Percentiles rank a stretch among this genome's conserved stretches.
Conservation (phyloP, 1,139 yeast genomes). For the Candida tetrigidarum region DNA sequence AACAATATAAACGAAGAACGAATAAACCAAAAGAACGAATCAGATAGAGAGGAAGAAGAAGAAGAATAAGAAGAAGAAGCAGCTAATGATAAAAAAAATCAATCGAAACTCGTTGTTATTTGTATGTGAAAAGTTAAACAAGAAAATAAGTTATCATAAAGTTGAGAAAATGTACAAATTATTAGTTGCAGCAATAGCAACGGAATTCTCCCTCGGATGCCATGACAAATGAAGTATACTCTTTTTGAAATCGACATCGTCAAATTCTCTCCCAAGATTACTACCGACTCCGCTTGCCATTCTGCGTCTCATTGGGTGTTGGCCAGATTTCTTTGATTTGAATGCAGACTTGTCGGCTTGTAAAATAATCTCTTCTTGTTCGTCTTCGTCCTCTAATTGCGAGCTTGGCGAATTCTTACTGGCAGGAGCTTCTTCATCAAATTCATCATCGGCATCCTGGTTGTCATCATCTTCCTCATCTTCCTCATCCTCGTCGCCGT, state of each 20-base stretch:
- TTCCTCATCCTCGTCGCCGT: constrained; percentile 11
- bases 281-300: constrained; percentile 51
- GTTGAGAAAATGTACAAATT: constrained; percentile 83
- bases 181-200: constrained; percentile 98
- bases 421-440: constrained; percentile 37
- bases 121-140: not conserved
- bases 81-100: not conserved
- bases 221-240: constrained; percentile 95
- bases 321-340: constrained; percentile 68
- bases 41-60: not conserved
- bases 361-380: constrained; percentile 73
- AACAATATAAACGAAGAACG: not conserved
- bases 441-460: constrained; percentile 42
- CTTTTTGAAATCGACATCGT: constrained; percentile 91
- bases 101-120: constrained; percentile 4
- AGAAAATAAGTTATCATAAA: constrained; percentile 34
- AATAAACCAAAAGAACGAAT: not conserved
- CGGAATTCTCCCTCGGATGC: constrained; percentile 97
- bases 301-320: constrained; percentile 43
- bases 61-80: not conserved
- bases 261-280: constrained; percentile 58
- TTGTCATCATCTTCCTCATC: constrained; percentile 28
- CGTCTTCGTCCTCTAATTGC: constrained; percentile 47
- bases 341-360: constrained; percentile 99
- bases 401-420: constrained; percentile 37